Evolutionary conservation across 306 rosid species (phyloP).

Genomic region (Vigna hirtella): DNA sequence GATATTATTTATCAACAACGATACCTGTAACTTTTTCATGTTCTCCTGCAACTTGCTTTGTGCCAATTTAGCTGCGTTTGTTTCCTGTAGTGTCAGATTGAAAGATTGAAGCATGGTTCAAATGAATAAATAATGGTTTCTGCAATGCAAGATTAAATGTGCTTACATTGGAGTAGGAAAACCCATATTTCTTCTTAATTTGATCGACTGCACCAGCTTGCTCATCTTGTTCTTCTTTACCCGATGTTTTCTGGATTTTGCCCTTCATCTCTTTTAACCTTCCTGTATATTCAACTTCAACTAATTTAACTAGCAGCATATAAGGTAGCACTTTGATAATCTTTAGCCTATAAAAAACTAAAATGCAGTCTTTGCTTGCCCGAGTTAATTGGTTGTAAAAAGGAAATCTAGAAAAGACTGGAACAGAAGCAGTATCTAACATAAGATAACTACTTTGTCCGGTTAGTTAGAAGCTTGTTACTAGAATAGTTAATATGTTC

Average conservation of each 20-base stretch:
- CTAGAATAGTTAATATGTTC: too few relatives aligned
- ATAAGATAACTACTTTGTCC: too few relatives aligned
- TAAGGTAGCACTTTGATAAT: constrained; percentile 8
- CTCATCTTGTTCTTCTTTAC: constrained; percentile 71
- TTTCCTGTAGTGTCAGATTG: constrained; percentile 63
- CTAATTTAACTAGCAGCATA: constrained; percentile 34
- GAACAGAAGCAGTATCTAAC: background rate
- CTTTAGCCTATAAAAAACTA: background rate
- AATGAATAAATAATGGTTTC: background rate
- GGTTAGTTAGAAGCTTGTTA: too few relatives aligned
- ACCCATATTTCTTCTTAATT: constrained; percentile 86
- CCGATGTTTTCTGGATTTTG: constrained; percentile 64
- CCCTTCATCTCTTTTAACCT: constrained; percentile 78
- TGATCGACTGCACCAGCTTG: constrained; percentile 71
- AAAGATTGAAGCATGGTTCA: constrained; percentile 28
- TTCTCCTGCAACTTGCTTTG: constrained; percentile 82
- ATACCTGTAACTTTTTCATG: constrained; percentile 70
- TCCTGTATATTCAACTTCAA: constrained; percentile 58
- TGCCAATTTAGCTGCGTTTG: constrained; percentile 72
- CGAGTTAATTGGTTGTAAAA: background rate
- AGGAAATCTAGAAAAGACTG: too few relatives aligned
- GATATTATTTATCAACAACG: background rate
- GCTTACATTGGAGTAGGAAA: constrained; percentile 65
- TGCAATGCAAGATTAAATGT: background rate
- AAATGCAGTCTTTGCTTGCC: background rate